Evolutionary conservation across 805 yeast genomes (phyloP).

Genomic region (Candida cerambycidarum): DNA sequence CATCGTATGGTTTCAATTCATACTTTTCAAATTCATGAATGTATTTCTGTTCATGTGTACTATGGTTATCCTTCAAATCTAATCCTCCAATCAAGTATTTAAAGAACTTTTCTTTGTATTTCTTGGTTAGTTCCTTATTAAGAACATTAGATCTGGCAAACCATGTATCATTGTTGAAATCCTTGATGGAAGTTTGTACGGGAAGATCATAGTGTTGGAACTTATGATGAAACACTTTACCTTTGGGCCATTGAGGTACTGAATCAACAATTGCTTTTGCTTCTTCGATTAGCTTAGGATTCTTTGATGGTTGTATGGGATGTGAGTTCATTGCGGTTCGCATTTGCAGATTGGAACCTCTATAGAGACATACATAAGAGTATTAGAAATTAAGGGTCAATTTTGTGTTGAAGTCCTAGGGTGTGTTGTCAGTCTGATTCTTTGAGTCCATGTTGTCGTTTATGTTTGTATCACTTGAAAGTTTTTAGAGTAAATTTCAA

Average conservation of each 20-base stretch:
- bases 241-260: conserved; percentile 10
- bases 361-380: too few species aligned
- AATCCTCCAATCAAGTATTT: conserved; percentile 18
- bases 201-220: not conserved
- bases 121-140: conserved; percentile 4
- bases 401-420: too few species aligned
- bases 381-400: too few species aligned
- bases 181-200: conserved; percentile 3
- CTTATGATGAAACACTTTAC: conserved; percentile 5
- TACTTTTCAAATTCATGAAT: conserved; percentile 32
- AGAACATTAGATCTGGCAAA: conserved; percentile 16
- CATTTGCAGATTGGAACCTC: too few species aligned
- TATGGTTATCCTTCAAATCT: conserved; percentile 21
- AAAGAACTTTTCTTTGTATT: conserved; percentile 11
- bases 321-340: conserved; percentile 3
- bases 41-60: conserved; percentile 36
- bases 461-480: too few species aligned
- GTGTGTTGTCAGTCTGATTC: too few species aligned
- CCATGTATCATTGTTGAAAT: conserved; percentile 15
- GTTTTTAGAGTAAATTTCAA: too few species aligned
- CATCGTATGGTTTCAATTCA: conserved; percentile 19
- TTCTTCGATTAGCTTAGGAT: conserved; percentile 1
- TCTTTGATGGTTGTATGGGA: conserved; percentile 5
- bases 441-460: too few species aligned
- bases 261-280: conserved; percentile 7